Conservation (phyloP, 2,329 filamentous ascomycete genomes). For the Ophiostoma australiae region DNA sequence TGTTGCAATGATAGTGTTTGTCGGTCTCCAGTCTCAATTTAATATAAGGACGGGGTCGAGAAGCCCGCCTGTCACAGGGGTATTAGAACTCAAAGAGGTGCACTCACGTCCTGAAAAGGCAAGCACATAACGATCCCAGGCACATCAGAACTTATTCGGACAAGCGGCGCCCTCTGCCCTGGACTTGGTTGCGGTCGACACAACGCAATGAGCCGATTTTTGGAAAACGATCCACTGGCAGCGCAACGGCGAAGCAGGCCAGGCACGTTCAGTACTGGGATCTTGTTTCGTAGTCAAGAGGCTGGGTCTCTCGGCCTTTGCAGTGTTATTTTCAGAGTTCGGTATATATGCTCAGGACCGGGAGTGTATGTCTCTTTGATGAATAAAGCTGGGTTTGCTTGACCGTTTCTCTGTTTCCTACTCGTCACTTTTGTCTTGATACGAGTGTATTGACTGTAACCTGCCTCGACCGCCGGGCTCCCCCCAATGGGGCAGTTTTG, state of each 20-base stretch:
- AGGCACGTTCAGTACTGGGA: neutral
- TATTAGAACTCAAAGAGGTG: neutral
- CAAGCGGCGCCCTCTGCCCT: constrained; percentile 3
- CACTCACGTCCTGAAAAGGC: neutral
- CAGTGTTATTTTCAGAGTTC: neutral
- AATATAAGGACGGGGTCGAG: neutral
- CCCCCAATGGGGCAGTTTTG: neutral
- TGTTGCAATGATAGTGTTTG: neutral
- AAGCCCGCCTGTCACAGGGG: neutral
- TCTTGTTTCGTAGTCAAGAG: neutral
- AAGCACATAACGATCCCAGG: neutral
- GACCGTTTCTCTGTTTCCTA: neutral
- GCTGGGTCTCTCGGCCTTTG: neutral
- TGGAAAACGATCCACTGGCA: neutral
- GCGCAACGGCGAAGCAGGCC: neutral
- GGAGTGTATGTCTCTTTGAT: neutral
- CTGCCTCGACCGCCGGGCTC: neutral
- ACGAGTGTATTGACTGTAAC: neutral
- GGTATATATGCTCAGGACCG: neutral
- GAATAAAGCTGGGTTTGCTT: neutral
- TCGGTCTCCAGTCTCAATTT: neutral
- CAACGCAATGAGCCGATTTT: constrained; percentile 3
- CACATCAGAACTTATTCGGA: neutral
- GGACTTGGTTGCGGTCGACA: neutral
- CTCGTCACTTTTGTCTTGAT: neutral